Evolutionary conservation across 1,284 basidiomycete genomes (phyloP), one percentile per base, ranked within the genome.

Genomic region (Malassezia cuniculi): DNA sequence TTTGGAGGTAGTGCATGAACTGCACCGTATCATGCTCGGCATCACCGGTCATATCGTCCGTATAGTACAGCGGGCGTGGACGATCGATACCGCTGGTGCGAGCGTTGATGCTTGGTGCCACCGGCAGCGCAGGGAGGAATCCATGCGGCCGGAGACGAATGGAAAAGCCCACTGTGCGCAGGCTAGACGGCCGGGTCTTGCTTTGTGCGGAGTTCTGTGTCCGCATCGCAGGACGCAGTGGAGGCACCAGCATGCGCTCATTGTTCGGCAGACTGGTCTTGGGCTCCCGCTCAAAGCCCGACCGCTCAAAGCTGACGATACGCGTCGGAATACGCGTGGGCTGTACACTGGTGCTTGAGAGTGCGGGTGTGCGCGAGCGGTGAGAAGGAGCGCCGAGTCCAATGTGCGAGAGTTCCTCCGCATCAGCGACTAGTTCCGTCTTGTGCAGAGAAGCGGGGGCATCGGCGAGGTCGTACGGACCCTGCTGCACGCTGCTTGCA

Each of bases 251-350:
- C 48, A 59, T 49, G 31, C 51, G 54, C 27, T 66, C 63, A 29
- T 59, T 59, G 43, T 57, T 62, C 10, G 63, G 63, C 28, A 66
- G 32, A 11, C 54, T 57, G 9, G 63, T 66, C 44, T 66, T 66
- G 14, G 63, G 61, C 46, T 66, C 57, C 3, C 55, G 50, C 25
- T 66, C 60, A 12, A 64, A 50, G 1, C 53, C 55, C 24, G 47
- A 47, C 11, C 33, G 48, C 19, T 35, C 34, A 30, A 55, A 52
- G 20, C 36, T 36, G 2, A 26, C 10, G n/a, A 19, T 15, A 32
- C 14, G 12, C 8, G 6, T 16, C 7, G 8, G 17, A 14, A 0
- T 36, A 36, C 20, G 35, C 31, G 10, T 33, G 33, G 8, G 21
- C 14, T 14, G 41, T 40, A 12, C 37, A 28, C 16, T 43, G 42